Base-by-base conservation (phyloP, 1,284 basidiomycete species). In the Cutaneotrichosporon sp. region DNA sequence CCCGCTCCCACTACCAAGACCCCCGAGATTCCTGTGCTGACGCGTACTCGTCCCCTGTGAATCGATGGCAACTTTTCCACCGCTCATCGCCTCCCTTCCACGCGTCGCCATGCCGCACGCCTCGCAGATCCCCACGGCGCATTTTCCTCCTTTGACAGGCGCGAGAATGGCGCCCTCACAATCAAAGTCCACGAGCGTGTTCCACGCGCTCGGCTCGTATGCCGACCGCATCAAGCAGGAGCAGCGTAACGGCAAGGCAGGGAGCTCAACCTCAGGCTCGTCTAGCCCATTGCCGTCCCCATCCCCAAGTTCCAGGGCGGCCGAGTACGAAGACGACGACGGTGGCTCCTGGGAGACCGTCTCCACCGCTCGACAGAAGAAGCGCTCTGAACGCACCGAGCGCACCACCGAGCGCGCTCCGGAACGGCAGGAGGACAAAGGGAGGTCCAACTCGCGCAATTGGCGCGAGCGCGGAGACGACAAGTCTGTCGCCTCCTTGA, bases 131-230 rank as follows among this genome's bases (percentile, higher is more conserved):
- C 20, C 43, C 3, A 14, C 42, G 32, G 42, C 42, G 8, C 26
- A 29, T n/a, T 47, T 41, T 17, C 33, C 51, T 9, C 45, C 35
- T 42, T 35, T 46, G 33, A 24, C 47, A 25, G 34, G 26, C 25
- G 11, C 22, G 31, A 54, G 52, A 50, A 33, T 49, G 45, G 43
- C 51, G 26, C 44, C 52, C 35, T 34, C 56, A 34, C 57, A 49
- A 14, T 46, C 49, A 42, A 60, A 55, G 38, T 57, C 58, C 25
- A 59, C 62, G 27, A 68, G 68, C 29, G 70, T 70, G 11, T 73
- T 73, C 61, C 65, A 70, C 46, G 67, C 70, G 11, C 65, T 72
- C 7, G 71, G 70, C 34, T 73, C 71, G 2, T 73, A 71, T 46
- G 71, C 71, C 53, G 71, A 71, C 48, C 54, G 66, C 17, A 72